Conservation (phyloP, 2,329 filamentous ascomycete species). For the Cercospora sp. region DNA sequence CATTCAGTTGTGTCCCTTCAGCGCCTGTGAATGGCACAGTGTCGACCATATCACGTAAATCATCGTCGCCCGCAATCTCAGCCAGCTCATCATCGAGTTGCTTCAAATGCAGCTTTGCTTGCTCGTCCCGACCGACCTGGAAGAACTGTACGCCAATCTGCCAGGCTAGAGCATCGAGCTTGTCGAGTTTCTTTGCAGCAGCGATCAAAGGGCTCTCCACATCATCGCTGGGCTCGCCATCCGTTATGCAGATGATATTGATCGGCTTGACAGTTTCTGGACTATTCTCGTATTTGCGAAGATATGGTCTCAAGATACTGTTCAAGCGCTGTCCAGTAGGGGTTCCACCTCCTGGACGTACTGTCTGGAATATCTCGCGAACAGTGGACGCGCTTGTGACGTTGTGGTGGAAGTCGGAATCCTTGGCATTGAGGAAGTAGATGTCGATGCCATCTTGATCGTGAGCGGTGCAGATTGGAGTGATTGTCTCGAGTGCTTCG, state of each 20-base stretch:
- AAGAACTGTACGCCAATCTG: conserved; percentile 96
- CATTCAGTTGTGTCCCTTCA: conserved; percentile 58
- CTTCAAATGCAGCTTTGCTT: conserved; percentile 64
- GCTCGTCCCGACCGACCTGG: conserved; percentile 76
- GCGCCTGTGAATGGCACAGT: conserved; percentile 71
- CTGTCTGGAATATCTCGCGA: conserved; percentile 66
- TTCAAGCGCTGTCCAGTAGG: conserved; percentile 72
- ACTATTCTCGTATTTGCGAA: conserved; percentile 55
- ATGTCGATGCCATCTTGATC: conserved; percentile 87
- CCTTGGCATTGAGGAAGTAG: conserved; percentile 78
- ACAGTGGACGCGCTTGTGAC: conserved; percentile 62
- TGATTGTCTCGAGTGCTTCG: conserved; percentile 68
- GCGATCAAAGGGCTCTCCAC: conserved; percentile 68
- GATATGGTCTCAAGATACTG: conserved; percentile 71
- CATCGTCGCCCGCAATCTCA: conserved; percentile 52
- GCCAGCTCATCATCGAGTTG: conserved; percentile 73
- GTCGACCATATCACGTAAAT: conserved; percentile 85
- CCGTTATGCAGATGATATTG: conserved; percentile 91
- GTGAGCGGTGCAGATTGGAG: conserved; percentile 76
- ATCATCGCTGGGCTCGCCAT: conserved; percentile 79
- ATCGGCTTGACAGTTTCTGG: conserved; percentile 66
- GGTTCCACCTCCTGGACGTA: conserved; percentile 66
- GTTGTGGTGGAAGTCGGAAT: conserved; percentile 62
- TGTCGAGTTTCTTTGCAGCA: conserved; percentile 69
- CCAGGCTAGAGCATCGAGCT: conserved; percentile 67